A percentile compares a stretch with the other conserved stretches of the same genome.
Evolutionary conservation across 345 rosid species (phyloP).

Genomic region (Citropsis articulata): DNA sequence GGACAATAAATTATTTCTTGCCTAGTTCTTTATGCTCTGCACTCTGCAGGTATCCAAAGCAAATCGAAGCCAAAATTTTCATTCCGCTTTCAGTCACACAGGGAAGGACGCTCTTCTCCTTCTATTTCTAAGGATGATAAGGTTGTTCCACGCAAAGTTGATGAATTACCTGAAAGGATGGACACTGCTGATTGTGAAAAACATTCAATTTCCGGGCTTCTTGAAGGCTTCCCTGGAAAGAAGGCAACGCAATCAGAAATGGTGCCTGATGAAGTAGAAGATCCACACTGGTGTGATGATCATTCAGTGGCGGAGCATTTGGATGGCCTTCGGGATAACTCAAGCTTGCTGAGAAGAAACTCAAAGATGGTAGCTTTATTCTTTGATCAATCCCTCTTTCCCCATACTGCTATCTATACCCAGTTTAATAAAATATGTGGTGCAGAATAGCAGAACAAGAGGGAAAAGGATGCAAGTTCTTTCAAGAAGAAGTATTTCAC

Average conservation of each 20-base stretch:
- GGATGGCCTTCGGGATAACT: conserved; percentile 44
- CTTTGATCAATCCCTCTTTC: conserved; percentile 11
- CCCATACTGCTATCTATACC: conserved; percentile 7
- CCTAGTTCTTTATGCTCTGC: conserved; percentile 21
- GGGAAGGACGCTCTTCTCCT: conserved; percentile 22
- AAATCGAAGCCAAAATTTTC: conserved; percentile 55
- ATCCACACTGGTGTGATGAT: conserved; percentile 20
- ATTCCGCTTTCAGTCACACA: conserved; percentile 35
- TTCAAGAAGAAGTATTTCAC: conserved; percentile 29
- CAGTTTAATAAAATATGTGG: conserved; percentile 21
- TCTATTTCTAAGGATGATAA: conserved; percentile 13
- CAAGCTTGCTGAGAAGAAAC: conserved; percentile 25
- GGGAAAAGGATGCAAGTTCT: conserved; percentile 27
- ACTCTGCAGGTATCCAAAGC: conserved; percentile 45
- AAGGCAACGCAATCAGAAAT: conserved; percentile 20
- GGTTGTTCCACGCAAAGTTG: conserved; percentile 21
- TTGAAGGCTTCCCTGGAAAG: conserved; percentile 23
- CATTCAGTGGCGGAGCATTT: conserved; percentile 44
- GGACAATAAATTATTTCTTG: background rate
- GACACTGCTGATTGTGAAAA: conserved; percentile 29
- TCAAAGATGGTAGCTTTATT: conserved; percentile 36
- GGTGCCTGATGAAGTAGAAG: conserved; percentile 24
- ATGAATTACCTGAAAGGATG: conserved; percentile 30
- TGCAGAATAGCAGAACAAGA: conserved; percentile 40
- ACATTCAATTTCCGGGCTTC: conserved; percentile 28